Evolutionary conservation across 1,139 yeast species (phyloP), one percentile per base, ranked within the genome.

Genomic region (Spathaspora sp.): DNA sequence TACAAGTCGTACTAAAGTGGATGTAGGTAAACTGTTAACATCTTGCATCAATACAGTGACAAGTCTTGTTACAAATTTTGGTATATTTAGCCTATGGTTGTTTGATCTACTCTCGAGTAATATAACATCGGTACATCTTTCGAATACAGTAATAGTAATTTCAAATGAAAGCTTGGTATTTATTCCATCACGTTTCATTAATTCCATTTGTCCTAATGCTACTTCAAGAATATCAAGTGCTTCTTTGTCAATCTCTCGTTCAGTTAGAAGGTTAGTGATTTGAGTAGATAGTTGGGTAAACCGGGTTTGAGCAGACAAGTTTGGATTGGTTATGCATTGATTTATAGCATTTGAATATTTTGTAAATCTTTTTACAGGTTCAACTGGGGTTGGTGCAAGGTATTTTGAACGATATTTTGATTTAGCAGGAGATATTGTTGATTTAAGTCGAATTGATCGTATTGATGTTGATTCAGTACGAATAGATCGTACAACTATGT

Each of bases 1-100:
- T 11, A 68, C 58, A 4, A 68, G 48, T 34, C 56, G 50, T 0
- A 63, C 60, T 36, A 65, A 46, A 2, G 62, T 49, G 16, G 48
- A 38, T 1, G 61, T 49, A 1, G 70, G 59, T 6, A 63, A 46
- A 1, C 44, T 46, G 7, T 47, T 39, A 2, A 46, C 29, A 13
- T 53, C 51, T 11, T 48, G 46, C 17, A 62, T 38, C 16, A 51
- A 38, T 23, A 41, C 13, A 9, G 40, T 38, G n/a, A 50, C 15
- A 7, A 50, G 24, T 26, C 15, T 10, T 2, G 27, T 39, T 15
- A 42, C 36, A 18, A 50, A 48, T 6, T 39, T 41, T 6, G 49
- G 46, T 17, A 41, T 37, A 18, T 20, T 16, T 9, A 6, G 18
- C 13, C 36, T 17, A 15, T 13, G 36, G 3, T 31, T 31, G 7